A percentile compares a stretch with the other conserved stretches of the same genome.
These are phyloP conservation scores for Lactifluus hygrophoroides DNA, from an alignment of 768 basidiomycete genomes.

Conservation along the genomic window DNA sequence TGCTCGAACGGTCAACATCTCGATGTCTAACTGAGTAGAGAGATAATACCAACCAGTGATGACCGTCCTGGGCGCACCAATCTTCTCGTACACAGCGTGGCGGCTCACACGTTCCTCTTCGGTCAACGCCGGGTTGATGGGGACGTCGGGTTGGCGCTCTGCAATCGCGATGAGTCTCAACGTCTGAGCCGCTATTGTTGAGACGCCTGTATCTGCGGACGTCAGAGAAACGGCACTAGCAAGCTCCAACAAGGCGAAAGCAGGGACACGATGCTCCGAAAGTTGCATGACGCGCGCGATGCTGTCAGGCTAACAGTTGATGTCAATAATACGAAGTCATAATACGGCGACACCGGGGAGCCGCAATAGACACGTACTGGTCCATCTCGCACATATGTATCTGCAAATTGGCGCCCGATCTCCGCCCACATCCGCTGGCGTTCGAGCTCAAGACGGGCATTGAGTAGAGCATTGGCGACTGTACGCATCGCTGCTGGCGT, in stretches of 20 bases:
- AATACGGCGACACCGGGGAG: neutral
- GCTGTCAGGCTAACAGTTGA: constrained; percentile 21
- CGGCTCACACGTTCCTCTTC: constrained; percentile 62
- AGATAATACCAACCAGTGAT: constrained; percentile 48
- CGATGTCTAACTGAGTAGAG: neutral
- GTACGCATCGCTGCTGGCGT: constrained; percentile 32
- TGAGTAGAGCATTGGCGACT: constrained; percentile 48
- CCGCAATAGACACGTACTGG: constrained; percentile 5
- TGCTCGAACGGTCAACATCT: neutral
- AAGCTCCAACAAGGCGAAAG: constrained; percentile 63
- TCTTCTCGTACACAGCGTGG: constrained; percentile 65
- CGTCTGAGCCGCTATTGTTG: constrained; percentile 57
- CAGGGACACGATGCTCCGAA: constrained; percentile 45
- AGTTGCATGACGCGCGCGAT: constrained; percentile 44
- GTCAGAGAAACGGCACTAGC: constrained; percentile 64
- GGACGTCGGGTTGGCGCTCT: constrained; percentile 53
- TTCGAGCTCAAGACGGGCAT: constrained; percentile 50
- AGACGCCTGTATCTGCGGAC: constrained; percentile 58
- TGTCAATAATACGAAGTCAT: neutral
- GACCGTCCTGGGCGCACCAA: constrained; percentile 66
- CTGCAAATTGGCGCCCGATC: constrained; percentile 41
- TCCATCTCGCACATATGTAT: constrained; percentile 34
- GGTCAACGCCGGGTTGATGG: constrained; percentile 39
- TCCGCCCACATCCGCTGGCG: constrained; percentile 61
- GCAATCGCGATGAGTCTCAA: constrained; percentile 60